phyloP scores from a whole-genome alignment of 345 rosid genomes.

The Euclidium syriacum region DNA sequence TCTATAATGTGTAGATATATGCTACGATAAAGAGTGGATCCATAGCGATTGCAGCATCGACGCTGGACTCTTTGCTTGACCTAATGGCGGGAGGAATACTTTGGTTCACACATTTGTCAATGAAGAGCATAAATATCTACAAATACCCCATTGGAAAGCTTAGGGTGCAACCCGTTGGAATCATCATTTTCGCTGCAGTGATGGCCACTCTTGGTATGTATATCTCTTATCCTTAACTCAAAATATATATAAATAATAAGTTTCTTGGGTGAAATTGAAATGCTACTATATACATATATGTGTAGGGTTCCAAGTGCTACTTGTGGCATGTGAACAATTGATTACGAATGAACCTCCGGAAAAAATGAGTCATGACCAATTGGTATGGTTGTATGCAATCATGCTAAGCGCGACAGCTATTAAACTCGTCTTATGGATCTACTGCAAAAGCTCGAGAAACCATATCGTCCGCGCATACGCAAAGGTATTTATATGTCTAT shows the following conservation, averaged over 20 bases:
- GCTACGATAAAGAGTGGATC: constrained; percentile 91
- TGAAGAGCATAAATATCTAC: constrained; percentile 80
- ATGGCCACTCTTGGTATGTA: constrained; percentile 92
- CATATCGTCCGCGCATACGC: constrained; percentile 92
- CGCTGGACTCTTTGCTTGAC: constrained; percentile 90
- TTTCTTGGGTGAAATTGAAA: background rate
- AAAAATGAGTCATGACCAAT: constrained; percentile 45
- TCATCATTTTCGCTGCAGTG: constrained; percentile 82
- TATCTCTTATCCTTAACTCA: background rate
- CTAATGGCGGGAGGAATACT: constrained; percentile 95
- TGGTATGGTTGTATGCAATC: constrained; percentile 66
- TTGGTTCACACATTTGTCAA: constrained; percentile 86
- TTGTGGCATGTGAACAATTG: constrained; percentile 65
- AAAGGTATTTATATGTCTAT: constrained; percentile 38
- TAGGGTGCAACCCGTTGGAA: constrained; percentile 94
- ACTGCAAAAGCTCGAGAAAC: constrained; percentile 71
- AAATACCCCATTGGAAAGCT: constrained; percentile 93
- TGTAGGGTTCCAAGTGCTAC: constrained; percentile 77
- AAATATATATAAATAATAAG: background rate
- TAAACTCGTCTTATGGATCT: constrained; percentile 80
- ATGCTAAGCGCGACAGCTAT: constrained; percentile 76
- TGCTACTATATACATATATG: background rate
- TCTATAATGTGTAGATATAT: constrained; percentile 49
- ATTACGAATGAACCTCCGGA: constrained; percentile 38
- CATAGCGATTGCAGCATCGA: constrained; percentile 92